Conservation (phyloP, 768 basidiomycete genomes). For the Hebeloma cylindrosporum region DNA sequence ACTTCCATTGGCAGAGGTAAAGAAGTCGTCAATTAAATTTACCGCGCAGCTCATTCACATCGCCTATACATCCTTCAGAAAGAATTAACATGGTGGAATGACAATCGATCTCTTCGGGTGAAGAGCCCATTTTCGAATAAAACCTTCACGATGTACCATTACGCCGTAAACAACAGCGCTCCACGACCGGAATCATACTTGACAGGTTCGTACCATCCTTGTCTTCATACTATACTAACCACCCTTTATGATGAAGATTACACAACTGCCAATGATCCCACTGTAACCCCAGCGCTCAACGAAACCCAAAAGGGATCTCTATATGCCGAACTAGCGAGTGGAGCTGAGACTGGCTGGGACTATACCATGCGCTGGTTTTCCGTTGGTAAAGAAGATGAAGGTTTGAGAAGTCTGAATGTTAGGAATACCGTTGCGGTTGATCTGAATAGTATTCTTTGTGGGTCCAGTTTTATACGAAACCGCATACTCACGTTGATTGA, state of each 20-base stretch:
- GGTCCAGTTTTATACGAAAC: conserved; percentile 31
- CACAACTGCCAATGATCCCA: conserved; percentile 67
- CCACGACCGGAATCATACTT: conserved; percentile 88
- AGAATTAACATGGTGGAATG: conserved; percentile 83
- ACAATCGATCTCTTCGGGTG: conserved; percentile 67
- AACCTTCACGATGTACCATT: conserved; percentile 67
- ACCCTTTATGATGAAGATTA: conserved; percentile 56
- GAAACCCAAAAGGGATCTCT: conserved; percentile 58
- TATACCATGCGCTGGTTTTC: conserved; percentile 53
- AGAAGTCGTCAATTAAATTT: conserved; percentile 9
- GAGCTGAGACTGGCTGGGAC: conserved; percentile 81
- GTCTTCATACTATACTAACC: background rate
- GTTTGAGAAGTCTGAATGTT: conserved; percentile 71
- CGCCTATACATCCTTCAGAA: conserved; percentile 38
- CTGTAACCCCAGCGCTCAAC: conserved; percentile 52
- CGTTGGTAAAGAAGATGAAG: conserved; percentile 42
- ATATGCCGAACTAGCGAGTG: conserved; percentile 87
- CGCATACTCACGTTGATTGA: too few species aligned
- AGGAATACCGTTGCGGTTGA: conserved; percentile 69
- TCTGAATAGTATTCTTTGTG: conserved; percentile 84
- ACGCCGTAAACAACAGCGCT: conserved; percentile 78
- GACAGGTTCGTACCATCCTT: conserved; percentile 41
- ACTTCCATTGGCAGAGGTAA: conserved; percentile 79
- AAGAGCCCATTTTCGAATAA: conserved; percentile 68
- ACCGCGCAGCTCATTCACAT: background rate